Evolutionary conservation across 1,139 yeast genomes (phyloP), one percentile per base, ranked within the genome.

Genomic region (Pichia sp.): DNA sequence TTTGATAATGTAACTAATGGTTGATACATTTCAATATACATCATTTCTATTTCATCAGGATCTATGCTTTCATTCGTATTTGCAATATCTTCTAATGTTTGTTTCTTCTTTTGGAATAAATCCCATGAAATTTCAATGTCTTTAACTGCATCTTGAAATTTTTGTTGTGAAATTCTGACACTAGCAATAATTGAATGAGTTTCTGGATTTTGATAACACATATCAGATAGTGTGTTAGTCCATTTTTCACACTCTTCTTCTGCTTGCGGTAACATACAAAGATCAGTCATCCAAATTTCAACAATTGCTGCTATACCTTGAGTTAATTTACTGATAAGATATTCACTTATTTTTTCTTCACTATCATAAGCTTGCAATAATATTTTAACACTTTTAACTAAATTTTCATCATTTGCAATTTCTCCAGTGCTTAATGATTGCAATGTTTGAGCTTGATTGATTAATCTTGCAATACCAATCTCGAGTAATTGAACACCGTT

Each of bases 241-340:
- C 88, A 74, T 52, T 76, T 76, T 61, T 90, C 87, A 70, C 99
- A 95, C 66, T 81, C 78, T 6, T 68, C 45, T 68, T 93, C 99
- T 3, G 99, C 98, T 61, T 85, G 84, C 8, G 81, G 81, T 61
- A 88, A 96, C 96, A 91, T 90, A 67, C 98, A 91, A 59, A 93
- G 74, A 72, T 93, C 99, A 1, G 99, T 95, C 99, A 93, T 93
- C 97, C 98, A 93, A 56, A 95, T 88, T 69, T 93, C 99, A 62
- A 93, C 86, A 71, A 85, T 78, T 13, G 96, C 86, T 60, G 91
- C 83, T 33, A 89, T 73, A 0, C 95, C 96, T 64, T 83, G 87
- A 59, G 86, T 82, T 52, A 83, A 61, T 62, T 82, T 83, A 56
- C 73, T 73, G 50, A 76, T 64, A 33, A 86, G 67, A 61, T 59